Evolutionary conservation across 2,329 filamentous ascomycete species (phyloP), one percentile per base, ranked within the genome.

Genomic region (Salinomyces thailandicus): DNA sequence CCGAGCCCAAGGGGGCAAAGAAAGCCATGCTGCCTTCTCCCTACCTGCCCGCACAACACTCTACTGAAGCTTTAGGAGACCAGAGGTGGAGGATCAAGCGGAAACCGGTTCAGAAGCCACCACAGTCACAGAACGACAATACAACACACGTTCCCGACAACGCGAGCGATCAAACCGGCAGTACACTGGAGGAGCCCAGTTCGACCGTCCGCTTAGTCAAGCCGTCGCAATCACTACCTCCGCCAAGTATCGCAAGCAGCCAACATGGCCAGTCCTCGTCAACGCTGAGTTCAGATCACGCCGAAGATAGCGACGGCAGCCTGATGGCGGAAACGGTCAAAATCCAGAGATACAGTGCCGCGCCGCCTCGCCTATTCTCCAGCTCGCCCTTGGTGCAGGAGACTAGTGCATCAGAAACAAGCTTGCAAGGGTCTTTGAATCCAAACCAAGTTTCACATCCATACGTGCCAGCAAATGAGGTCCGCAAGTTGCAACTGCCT

Each of bases 201-300:
- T 46, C 53, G 14, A 60, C 57, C 2, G 52, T 60, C 15, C 53
- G 57, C 39, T 45, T 60, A 34, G 54, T 60, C 39, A 41, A 42
- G 22, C 39, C 47, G 2, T 51, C 53, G 11, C 48, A 45, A 11
- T 44, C 50, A 33, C n/a, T n/a, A n/a, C n/a, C n/a, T n/a, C 41
- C 47, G 24, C 39, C 22, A 26, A n/a, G 22, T n/a, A 9, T n/a
- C 22, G 22, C 22, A 8, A n/a, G 22, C 22, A 9, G 46, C 27
- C 33, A 33, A 31, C 36, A 37, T 30, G 37, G 18, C 18, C n/a
- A 28, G 11, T 22, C 20, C 28, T 31, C 33, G 5, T 28, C 22
- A 26, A 18, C 33, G 15, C 7, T 33, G 8, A n/a, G n/a, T n/a
- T n/a, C n/a, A n/a, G n/a, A 11, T 9, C 8, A 30, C 15, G 11